Evolutionary conservation across 1,284 basidiomycete species (phyloP), one percentile per base, ranked within the genome.

Genomic region (Puccinia novopanici): DNA sequence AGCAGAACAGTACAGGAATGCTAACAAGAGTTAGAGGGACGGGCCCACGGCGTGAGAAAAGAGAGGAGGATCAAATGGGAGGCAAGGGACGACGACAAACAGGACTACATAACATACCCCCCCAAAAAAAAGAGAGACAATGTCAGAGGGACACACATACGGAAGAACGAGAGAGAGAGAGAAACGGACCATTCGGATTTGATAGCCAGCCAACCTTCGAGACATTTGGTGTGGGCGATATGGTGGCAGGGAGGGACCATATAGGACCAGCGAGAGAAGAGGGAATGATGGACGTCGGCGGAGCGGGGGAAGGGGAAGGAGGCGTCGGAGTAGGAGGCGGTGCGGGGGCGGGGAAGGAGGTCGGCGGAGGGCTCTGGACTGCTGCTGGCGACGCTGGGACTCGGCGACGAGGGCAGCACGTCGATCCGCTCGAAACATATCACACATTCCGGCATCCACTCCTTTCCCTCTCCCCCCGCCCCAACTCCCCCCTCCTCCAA

Each of bases 401-500:
- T 77, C 19, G 55, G 34, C 79, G 54, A 80, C 42, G 19, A 70
- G 3, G 72, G 72, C 22, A 74, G 55, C 22, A 84, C 40, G 48
- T 83, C 81, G n/a, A 86, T 83, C 27, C 78, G 75, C 74, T 82
- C 82, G 42, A 86, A 82, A 65, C 86, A 86, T 67, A 86, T 85
- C 22, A 84, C 83, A 65, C 86, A 86, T 54, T 84, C 84, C 22
- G 84, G 72, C 72, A 74, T 74, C n/a, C n/a, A n/a, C n/a, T n/a
- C n/a, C 52, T 54, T 57, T 22, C 59, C 54, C 30, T 3, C 34
- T 15, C 15, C 34, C 17, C 34, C 17, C 59, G 17, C 17, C 17
- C 45, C 45, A 6, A 4, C 10, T 6, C 67, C 45, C 15, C 67
- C 81, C 6, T 61, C 42, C 65, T 82, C 82, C 63, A 82, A 71